phyloP scores from a whole-genome alignment of 345 rosid genomes.

The Lagerstroemia speciosa region DNA sequence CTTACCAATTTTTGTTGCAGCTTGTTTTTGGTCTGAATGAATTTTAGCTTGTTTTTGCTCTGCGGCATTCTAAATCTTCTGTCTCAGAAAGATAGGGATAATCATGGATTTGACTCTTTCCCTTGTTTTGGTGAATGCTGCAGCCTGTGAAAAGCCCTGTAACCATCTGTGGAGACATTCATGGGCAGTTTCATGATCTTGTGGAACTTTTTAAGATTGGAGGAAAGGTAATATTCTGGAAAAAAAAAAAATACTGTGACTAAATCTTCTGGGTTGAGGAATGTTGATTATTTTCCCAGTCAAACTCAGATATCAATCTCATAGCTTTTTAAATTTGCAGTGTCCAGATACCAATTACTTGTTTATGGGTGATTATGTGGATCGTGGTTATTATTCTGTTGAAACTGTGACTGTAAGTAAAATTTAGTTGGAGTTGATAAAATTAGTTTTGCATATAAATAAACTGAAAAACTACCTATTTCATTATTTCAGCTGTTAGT shows the following conservation, averaged over 20 bases:
- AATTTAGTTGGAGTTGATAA: background rate
- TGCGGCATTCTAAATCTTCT: background rate
- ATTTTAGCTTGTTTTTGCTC: background rate
- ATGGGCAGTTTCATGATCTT: constrained; percentile 99
- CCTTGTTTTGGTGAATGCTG: background rate
- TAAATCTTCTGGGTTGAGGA: background rate
- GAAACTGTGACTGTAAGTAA: constrained; percentile 82
- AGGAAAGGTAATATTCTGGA: constrained; percentile 53
- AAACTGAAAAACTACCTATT: background rate
- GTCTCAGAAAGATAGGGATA: background rate
- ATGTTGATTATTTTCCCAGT: constrained; percentile 8
- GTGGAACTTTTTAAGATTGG: constrained; percentile 98
- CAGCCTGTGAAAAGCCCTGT: constrained; percentile 99
- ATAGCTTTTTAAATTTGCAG: constrained; percentile 29
- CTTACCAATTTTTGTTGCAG: background rate
- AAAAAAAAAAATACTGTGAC: background rate
- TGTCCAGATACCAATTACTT: constrained; percentile 98
- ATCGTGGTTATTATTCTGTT: constrained; percentile 96
- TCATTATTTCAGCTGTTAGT: constrained; percentile 60
- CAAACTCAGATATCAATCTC: background rate
- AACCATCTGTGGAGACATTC: constrained; percentile 98
- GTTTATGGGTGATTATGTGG: constrained; percentile 99
- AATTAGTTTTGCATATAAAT: background rate
- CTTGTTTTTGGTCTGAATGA: background rate
- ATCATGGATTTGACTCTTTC: background rate